Percentiles rank a stretch among this genome's conserved stretches.
These are phyloP conservation scores for Juncus effusus DNA, from an alignment of 176 grass and related monocot species.

Conservation along the genomic window DNA sequence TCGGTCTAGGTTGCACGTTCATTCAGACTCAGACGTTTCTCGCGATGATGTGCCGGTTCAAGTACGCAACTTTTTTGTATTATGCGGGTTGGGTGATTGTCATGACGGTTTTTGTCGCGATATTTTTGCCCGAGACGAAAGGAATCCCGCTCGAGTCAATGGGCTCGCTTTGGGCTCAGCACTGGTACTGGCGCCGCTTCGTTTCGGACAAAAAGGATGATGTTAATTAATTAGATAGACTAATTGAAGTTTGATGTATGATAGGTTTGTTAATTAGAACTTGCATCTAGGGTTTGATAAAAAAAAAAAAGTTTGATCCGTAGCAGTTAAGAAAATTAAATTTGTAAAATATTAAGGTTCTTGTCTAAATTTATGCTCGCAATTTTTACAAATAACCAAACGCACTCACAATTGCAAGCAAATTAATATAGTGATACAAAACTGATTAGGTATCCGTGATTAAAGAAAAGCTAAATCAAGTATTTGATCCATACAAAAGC, in stretches of 20 bases:
- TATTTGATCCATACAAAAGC: background rate
- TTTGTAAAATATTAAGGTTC: too few species aligned
- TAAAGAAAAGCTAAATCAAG: background rate
- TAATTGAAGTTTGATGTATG: too few species aligned
- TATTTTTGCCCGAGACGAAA: conserved; percentile 73
- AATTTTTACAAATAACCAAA: too few species aligned
- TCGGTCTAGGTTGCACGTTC: conserved; percentile 54
- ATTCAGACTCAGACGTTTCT: conserved; percentile 76
- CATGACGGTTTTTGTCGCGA: conserved; percentile 63
- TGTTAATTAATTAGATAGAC: background rate
- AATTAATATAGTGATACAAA: conserved; percentile 26
- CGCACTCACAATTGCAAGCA: background rate
- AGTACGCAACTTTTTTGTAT: conserved; percentile 57
- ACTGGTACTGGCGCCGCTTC: conserved; percentile 60
- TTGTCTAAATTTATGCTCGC: too few species aligned
- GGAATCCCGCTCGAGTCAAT: conserved; percentile 66
- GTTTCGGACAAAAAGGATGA: background rate
- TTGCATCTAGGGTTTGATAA: too few species aligned
- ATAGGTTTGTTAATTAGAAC: too few species aligned
- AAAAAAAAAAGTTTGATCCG: too few species aligned
- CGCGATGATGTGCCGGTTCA: conserved; percentile 78
- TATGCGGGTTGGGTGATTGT: conserved; percentile 61
- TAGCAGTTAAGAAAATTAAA: too few species aligned
- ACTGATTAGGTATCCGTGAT: conserved; percentile 5
- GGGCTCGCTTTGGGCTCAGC: conserved; percentile 41